Conservation (phyloP, 805 yeast species). For the Saccharomyces paradoxus region DNA sequence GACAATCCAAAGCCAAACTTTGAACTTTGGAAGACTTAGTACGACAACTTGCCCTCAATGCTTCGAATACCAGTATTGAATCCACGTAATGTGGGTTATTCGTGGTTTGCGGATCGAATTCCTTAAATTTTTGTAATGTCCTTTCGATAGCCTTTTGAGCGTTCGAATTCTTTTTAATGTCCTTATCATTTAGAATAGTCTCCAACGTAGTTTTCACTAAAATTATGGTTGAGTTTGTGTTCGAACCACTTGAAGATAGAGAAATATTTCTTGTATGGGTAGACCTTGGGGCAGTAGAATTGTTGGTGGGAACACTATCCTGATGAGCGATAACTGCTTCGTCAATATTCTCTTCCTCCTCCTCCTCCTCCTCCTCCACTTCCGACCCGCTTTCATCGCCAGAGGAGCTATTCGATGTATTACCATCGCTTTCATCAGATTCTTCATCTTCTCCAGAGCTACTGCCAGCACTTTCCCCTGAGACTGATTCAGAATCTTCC, state of each 20-base stretch:
- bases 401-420: background rate
- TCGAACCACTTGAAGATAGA: conserved; percentile 8
- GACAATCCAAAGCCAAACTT: conserved; percentile 69
- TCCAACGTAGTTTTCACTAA: conserved; percentile 55
- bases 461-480: background rate
- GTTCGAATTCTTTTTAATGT: conserved; percentile 42
- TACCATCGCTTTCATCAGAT: conserved; percentile 1
- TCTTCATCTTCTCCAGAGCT: conserved; percentile 1
- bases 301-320: background rate
- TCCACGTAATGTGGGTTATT: conserved; percentile 30
- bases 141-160: conserved; percentile 28
- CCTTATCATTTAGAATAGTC: conserved; percentile 49
- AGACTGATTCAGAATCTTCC: conserved; percentile 1
- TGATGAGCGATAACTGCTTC: background rate
- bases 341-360: background rate
- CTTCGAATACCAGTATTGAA: conserved; percentile 59
- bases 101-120: conserved; percentile 20
- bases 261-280: conserved; percentile 11
- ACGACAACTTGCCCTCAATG: conserved; percentile 69
- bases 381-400: conserved; percentile 14
- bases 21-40: conserved; percentile 56
- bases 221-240: conserved; percentile 27
- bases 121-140: conserved; percentile 24
- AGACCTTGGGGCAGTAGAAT: background rate
- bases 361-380: background rate